Percentiles rank a stretch among this genome's conserved stretches.
Evolutionary conservation across 2,329 filamentous ascomycete genomes (phyloP).

Genomic region (Colletotrichum destructivum): DNA sequence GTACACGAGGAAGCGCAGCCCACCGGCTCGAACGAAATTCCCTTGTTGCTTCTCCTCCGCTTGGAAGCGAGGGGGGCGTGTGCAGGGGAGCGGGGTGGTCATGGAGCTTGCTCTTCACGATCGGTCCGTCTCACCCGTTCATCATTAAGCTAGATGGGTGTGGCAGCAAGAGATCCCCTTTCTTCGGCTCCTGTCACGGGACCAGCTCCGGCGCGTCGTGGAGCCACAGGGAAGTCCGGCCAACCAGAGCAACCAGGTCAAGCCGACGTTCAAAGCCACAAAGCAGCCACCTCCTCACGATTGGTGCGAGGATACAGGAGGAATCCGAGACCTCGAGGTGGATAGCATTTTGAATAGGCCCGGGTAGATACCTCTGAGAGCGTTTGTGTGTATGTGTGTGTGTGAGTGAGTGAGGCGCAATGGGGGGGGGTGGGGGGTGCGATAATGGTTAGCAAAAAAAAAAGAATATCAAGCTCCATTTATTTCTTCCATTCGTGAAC

Average conservation of each 20-base stretch:
- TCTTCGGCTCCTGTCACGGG: background rate
- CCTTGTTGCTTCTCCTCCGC: too few relatives aligned
- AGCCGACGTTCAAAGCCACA: slow-evolving; percentile 3
- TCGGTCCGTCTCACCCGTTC: slow-evolving; percentile 1
- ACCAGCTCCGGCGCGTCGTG: background rate
- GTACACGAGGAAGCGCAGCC: background rate
- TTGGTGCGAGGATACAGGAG: slow-evolving; percentile 10
- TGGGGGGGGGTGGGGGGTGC: too few relatives aligned
- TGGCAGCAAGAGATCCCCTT: background rate
- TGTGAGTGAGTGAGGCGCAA: background rate
- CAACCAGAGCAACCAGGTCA: background rate
- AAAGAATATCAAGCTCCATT: slow-evolving; percentile 4
- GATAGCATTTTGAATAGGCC: background rate
- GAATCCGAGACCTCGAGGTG: slow-evolving; percentile 1
- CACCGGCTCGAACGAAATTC: background rate
- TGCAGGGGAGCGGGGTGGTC: too few relatives aligned
- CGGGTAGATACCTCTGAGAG: background rate
- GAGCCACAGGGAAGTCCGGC: background rate
- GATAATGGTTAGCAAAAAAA: background rate
- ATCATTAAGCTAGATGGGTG: background rate
- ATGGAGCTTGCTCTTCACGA: background rate
- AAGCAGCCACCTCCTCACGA: background rate
- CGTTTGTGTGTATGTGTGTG: too few relatives aligned
- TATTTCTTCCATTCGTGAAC: slow-evolving; percentile 6
- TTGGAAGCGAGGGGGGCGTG: background rate